These are phyloP conservation scores for Polytolypa hystricis DNA, from an alignment of 2,329 filamentous ascomycete species.

Conservation along the genomic window DNA sequence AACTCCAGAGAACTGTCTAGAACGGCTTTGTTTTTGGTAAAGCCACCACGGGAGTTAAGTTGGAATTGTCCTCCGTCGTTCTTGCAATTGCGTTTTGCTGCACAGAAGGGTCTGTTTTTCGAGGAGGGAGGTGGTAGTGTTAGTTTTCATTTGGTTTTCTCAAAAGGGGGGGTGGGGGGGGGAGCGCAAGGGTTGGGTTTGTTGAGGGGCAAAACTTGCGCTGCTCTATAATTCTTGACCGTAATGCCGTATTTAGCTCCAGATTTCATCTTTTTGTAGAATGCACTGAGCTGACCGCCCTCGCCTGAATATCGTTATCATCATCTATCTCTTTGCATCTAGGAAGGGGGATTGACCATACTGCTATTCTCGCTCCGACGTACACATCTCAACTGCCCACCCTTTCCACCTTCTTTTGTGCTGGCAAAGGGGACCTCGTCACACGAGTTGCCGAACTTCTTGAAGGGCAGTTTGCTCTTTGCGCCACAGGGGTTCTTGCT, in stretches of 20 bases:
- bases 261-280: too few species aligned
- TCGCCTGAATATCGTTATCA: too few species aligned
- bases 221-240: too few species aligned
- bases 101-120: not conserved
- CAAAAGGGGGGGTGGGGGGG: too few species aligned
- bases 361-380: not conserved
- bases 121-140: too few species aligned
- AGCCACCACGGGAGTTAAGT: not conserved
- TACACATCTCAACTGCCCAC: not conserved
- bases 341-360: not conserved
- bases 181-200: too few species aligned
- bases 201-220: too few species aligned
- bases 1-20: not conserved
- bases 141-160: too few species aligned
- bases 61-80: slow-evolving; percentile 1
- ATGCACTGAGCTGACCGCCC: too few species aligned
- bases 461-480: not conserved
- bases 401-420: not conserved
- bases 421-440: not conserved
- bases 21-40: not conserved
- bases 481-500: not conserved
- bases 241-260: too few species aligned
- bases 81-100: not conserved
- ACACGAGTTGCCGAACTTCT: not conserved
- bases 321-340: too few species aligned